phyloP scores from a whole-genome alignment of 345 rosid species.

The Syzygium jambos region DNA sequence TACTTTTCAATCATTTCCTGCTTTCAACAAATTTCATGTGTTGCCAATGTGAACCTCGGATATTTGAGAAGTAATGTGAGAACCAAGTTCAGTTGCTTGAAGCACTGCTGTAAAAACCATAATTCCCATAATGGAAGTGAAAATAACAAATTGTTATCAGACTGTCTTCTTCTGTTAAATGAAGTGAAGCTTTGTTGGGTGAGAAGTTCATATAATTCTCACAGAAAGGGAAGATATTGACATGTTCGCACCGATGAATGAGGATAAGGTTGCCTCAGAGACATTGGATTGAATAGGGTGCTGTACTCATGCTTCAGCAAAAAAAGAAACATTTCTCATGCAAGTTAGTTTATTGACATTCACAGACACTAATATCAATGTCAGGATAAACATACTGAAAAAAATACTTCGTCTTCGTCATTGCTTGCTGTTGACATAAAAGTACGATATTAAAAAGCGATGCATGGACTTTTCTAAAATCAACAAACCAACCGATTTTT shows the following conservation, averaged over 20 bases:
- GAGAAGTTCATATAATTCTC: background rate
- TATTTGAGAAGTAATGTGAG: background rate
- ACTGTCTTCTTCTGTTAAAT: background rate
- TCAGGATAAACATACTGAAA: background rate
- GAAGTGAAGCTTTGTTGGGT: background rate
- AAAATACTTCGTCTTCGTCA: background rate
- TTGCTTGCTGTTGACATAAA: background rate
- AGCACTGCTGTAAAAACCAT: background rate
- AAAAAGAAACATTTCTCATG: background rate
- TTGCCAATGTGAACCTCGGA: background rate
- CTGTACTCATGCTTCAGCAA: no score
- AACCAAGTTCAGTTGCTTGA: background rate
- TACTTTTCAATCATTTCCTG: background rate
- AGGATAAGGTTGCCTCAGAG: background rate
- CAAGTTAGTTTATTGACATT: background rate
- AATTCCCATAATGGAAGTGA: background rate
- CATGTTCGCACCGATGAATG: background rate
- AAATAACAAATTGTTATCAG: background rate
- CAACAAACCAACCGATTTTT: background rate
- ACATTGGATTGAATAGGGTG: background rate
- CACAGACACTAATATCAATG: background rate
- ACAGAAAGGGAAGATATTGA: background rate
- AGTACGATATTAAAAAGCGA: background rate
- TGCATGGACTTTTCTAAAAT: background rate
- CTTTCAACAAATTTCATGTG: background rate